Conservation (phyloP, 2,329 filamentous ascomycete species). For the Acephala macrosclerotiorum region DNA sequence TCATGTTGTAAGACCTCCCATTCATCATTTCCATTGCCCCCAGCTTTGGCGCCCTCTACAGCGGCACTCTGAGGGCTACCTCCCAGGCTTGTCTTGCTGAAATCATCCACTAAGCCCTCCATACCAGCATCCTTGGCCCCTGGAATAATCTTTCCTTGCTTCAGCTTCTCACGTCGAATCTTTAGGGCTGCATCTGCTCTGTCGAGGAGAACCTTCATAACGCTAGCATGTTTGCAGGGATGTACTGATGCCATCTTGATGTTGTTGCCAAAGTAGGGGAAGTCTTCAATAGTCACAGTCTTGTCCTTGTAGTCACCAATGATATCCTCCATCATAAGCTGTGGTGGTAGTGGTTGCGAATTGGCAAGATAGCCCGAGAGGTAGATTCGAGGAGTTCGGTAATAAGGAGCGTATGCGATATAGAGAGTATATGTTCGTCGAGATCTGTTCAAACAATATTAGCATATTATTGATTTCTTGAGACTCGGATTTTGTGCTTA, state of each 20-base stretch:
- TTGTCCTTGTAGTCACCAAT: slow-evolving; percentile 98
- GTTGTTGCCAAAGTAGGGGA: slow-evolving; percentile 89
- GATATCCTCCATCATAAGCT: slow-evolving; percentile 95
- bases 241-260: slow-evolving; percentile 98
- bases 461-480: slow-evolving; percentile 16
- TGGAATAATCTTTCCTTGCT: slow-evolving; percentile 59
- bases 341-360: slow-evolving; percentile 81
- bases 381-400: slow-evolving; percentile 93
- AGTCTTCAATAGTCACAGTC: slow-evolving; percentile 97
- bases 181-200: slow-evolving; percentile 94
- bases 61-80: slow-evolving; percentile 51
- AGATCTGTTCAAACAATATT: slow-evolving; percentile 58
- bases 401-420: slow-evolving; percentile 97
- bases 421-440: slow-evolving; percentile 97
- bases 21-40: slow-evolving; percentile 61
- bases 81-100: slow-evolving; percentile 68
- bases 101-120: slow-evolving; percentile 86
- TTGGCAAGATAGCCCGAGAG: slow-evolving; percentile 86
- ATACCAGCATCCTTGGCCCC: slow-evolving; percentile 65
- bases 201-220: slow-evolving; percentile 98
- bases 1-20: slow-evolving; percentile 71
- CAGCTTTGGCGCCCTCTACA: slow-evolving; percentile 53
- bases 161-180: slow-evolving; percentile 83
- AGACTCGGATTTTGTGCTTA: slow-evolving; percentile 28
- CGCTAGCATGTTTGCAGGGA: slow-evolving; percentile 94